Evolutionary conservation across 495 filamentous ascomycete species (phyloP), one percentile per base, ranked within the genome.

Genomic region (Penicillium ucsense): DNA sequence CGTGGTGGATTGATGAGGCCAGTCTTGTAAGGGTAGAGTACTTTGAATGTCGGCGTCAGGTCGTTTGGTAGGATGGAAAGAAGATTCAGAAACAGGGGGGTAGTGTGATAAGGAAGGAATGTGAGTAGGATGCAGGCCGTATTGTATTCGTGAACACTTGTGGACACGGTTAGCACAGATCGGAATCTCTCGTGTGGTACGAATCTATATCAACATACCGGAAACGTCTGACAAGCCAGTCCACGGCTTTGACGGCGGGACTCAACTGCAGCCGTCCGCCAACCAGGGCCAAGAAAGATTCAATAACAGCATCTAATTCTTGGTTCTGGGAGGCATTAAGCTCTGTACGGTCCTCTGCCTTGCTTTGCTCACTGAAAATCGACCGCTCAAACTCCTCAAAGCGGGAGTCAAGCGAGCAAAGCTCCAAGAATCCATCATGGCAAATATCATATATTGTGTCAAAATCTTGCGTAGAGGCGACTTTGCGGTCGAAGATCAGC

Each of bases 141-240:
- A 60, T 96, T 97, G 59, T 87, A 82, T 59, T 96, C 88, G 61
- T 97, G 92, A 30, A 92, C 73, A 48, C 92, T 95, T 51, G 33
- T 2, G 11, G 4, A 47, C 20, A 6, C 30, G 51, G 38, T 77
- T 57, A 78, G 72, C 20, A 20, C 20, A 20, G 20, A 20, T 20
- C 20, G 20, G 20, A 20, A 2, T 20, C 20, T 20, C 20, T 20
- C 20, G 20, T 20, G 20, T 20, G 20, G 20, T 20, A 20, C 20
- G 20, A 20, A 20, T 20, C 20, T 27, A n/a, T 6, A 8, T 33
- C 40, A 31, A 37, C 76, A 30, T 70, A 96, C 90, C 88, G 78
- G 52, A 97, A 99, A 49, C 89, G 76, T 57, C 92, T 74, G 31
- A 99, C 75, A 27, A 96, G 75, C 92, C 92, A 99, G 69, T 99